These are phyloP conservation scores for Ichthyophthirius multifiliis DNA, from an alignment of 169 alveolate species.

Conservation along the genomic window DNA sequence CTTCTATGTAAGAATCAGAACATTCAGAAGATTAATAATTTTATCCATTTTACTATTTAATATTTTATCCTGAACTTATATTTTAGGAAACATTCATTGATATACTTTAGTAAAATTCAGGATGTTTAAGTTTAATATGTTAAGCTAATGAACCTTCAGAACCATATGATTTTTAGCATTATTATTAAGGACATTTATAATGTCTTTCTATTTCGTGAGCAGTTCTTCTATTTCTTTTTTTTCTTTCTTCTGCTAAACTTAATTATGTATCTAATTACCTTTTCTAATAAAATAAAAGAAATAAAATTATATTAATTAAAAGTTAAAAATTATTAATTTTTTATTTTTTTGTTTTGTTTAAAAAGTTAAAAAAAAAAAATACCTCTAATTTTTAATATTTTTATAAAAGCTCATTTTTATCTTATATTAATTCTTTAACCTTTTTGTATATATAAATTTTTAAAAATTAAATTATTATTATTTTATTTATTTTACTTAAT, in stretches of 20 bases:
- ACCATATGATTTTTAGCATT: slow-evolving; percentile 62
- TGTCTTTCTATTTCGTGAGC: slow-evolving; percentile 65
- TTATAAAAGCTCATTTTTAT: slow-evolving; percentile 2
- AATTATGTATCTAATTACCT: slow-evolving; percentile 3
- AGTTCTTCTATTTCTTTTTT: slow-evolving; percentile 57
- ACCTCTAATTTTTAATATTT: slow-evolving; percentile 11
- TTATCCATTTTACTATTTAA: too few species aligned
- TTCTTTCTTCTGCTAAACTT: slow-evolving; percentile 41
- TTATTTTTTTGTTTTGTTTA: too few species aligned
- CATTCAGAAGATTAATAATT: too few species aligned
- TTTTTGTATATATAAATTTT: background rate
- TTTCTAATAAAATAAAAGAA: background rate
- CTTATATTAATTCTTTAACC: slow-evolving; percentile 5
- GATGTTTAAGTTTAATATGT: slow-evolving; percentile 74
- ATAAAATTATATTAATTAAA: background rate
- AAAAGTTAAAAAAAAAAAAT: too few species aligned
- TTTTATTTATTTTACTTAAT: background rate
- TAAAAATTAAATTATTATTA: background rate
- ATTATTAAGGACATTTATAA: slow-evolving; percentile 48
- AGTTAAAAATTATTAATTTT: background rate
- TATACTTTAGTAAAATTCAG: slow-evolving; percentile 17
- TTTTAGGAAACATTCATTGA: background rate
- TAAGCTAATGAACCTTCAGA: slow-evolving; percentile 72
- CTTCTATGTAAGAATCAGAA: too few species aligned
- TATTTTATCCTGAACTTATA: too few species aligned